These are phyloP conservation scores for Hypericum androsaemum DNA, from an alignment of 345 rosid species.

Conservation along the genomic window DNA sequence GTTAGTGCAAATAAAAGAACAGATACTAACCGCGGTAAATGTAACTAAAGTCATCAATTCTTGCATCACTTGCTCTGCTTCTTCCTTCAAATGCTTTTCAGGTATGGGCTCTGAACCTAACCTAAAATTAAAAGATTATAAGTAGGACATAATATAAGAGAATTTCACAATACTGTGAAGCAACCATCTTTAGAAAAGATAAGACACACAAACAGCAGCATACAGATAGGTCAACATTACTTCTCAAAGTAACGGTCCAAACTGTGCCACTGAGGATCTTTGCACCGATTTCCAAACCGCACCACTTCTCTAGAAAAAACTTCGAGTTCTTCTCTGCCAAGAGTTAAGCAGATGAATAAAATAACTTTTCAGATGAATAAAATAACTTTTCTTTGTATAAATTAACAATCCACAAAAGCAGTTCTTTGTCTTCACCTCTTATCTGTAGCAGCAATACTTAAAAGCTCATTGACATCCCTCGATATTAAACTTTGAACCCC, in stretches of 20 bases:
- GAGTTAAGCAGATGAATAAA: constrained; percentile 5
- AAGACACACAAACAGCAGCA: constrained; percentile 12
- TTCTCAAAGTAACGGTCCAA: constrained; percentile 86
- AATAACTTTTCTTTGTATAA: constrained; percentile 2
- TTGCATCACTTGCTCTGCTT: constrained; percentile 60
- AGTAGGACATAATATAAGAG: constrained; percentile 16
- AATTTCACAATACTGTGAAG: not conserved
- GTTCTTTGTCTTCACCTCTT: constrained; percentile 49
- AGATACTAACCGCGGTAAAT: constrained; percentile 73
- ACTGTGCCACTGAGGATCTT: constrained; percentile 99
- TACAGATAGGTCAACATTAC: constrained; percentile 35
- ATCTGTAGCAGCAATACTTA: constrained; percentile 77
- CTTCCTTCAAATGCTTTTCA: constrained; percentile 67
- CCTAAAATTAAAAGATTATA: constrained; percentile 35
- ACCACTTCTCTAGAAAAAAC: constrained; percentile 90
- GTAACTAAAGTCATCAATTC: constrained; percentile 74
- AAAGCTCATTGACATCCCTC: constrained; percentile 68
- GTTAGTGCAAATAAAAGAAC: not conserved
- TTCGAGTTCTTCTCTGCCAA: constrained; percentile 72
- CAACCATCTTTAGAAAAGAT: too few species aligned
- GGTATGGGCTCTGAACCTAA: constrained; percentile 66
- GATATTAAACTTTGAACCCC: constrained; percentile 82
- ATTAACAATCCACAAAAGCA: not conserved
- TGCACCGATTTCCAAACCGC: constrained; percentile 95
- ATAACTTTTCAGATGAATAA: too few species aligned